Evolutionary conservation across 1,139 yeast species (phyloP).

Genomic region (Magnusiomyces magnusii): DNA sequence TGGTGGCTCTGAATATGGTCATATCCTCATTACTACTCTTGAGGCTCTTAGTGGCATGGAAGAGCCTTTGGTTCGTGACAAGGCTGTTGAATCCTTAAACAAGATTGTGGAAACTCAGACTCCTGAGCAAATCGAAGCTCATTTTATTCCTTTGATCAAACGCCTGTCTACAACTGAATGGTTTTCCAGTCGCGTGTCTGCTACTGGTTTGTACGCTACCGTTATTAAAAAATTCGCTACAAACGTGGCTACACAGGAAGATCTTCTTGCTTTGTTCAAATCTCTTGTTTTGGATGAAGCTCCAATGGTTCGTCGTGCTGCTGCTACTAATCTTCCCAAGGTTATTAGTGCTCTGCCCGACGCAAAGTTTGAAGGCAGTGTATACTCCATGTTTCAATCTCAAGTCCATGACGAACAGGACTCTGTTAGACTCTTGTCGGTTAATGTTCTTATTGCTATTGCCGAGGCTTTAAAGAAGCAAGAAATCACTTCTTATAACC

Average conservation of each 20-base stretch:
- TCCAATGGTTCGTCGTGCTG: conserved; percentile 97
- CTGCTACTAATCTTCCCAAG: conserved; percentile 75
- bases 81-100: conserved; percentile 83
- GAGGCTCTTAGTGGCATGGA: conserved; percentile 88
- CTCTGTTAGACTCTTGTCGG: conserved; percentile 83
- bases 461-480: conserved; percentile 32
- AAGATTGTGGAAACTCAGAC: conserved; percentile 57
- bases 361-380: conserved; percentile 30
- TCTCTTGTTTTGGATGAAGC: conserved; percentile 83
- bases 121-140: conserved; percentile 54
- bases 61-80: conserved; percentile 96
- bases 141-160: conserved; percentile 68
- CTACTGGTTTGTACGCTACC: conserved; percentile 78
- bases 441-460: conserved; percentile 66
- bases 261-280: conserved; percentile 57
- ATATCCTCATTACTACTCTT: conserved; percentile 73
- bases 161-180: conserved; percentile 82
- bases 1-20: conserved; percentile 78
- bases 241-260: conserved; percentile 35
- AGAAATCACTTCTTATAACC: conserved; percentile 25
- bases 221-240: conserved; percentile 53
- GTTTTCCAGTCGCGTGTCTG: conserved; percentile 91
- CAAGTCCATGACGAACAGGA: conserved; percentile 87
- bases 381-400: conserved; percentile 74
- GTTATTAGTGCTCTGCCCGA: conserved; percentile 53